Percentiles rank a stretch among this genome's conserved stretches.
phyloP scores from a whole-genome alignment of 2,329 filamentous ascomycete genomes.

The Xylariales sp. region DNA sequence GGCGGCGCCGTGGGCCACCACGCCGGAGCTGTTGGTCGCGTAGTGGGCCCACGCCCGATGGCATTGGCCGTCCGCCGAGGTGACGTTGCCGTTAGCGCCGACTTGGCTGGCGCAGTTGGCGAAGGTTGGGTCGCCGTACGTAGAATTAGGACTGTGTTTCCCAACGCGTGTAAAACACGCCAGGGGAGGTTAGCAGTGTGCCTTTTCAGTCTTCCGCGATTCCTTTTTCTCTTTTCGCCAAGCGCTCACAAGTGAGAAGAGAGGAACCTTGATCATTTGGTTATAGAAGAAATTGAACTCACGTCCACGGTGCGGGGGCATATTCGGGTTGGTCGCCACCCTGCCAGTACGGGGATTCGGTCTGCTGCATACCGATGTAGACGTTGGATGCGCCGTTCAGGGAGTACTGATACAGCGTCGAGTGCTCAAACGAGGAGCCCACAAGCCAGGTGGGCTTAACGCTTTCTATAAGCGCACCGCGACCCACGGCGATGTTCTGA shows the following conservation, averaged over 20 bases:
- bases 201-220: too few relatives aligned
- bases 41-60: constrained; percentile 19
- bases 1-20: constrained; percentile 26
- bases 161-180: too few relatives aligned
- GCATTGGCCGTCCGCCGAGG: too few relatives aligned
- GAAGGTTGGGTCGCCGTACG: constrained; percentile 24
- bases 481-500: constrained; percentile 38
- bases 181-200: too few relatives aligned
- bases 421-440: constrained; percentile 47
- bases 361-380: constrained; percentile 38
- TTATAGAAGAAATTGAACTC: too few relatives aligned
- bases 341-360: constrained; percentile 37
- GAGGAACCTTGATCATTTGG: too few relatives aligned
- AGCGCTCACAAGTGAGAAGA: too few relatives aligned
- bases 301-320: constrained; percentile 34
- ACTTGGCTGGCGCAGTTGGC: constrained; percentile 19
- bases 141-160: constrained; percentile 9
- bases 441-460: constrained; percentile 47
- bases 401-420: constrained; percentile 47
- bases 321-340: neutral
- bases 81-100: constrained; percentile 14
- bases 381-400: constrained; percentile 38
- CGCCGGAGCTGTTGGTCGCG: constrained; percentile 16
- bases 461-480: constrained; percentile 41
- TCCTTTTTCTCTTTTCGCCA: too few relatives aligned